Evolutionary conservation across 2,329 filamentous ascomycete genomes (phyloP), one percentile per base, ranked within the genome.

Genomic region (Trichoderma endophyticum): DNA sequence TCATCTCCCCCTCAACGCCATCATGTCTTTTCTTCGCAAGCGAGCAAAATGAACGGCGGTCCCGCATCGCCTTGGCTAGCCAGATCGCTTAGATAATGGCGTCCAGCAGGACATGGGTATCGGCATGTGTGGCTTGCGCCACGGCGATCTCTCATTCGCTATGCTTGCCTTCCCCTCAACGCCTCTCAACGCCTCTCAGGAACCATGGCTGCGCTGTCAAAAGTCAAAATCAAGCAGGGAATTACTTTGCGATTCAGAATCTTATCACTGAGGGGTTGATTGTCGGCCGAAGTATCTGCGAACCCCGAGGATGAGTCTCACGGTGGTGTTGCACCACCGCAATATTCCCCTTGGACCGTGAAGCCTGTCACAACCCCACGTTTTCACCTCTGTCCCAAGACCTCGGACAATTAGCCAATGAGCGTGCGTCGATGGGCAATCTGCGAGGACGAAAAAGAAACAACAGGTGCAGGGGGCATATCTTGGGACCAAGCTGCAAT

Each of bases 141-240:
- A 28, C 36, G 54, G 24, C 66, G 24, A 24, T 61, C 51, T 15
- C 56, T 61, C 66, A 70, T 70, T 62, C 66, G 66, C 57, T 18
- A n/a, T 21, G 57, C 4, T 54, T 9, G n/a, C 8, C 12, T 54
- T 54, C 66, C 66, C 66, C 43, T 51, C 66, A 36, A 62, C 57
- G 57, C 66, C 66, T 70, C 43, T 51, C 66, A 36, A 62, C 57
- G 57, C 66, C 66, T 70, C 66, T 48, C 56, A 62, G 66, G 66
- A 54, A 70, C 66, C 66, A 59, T 54, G 66, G 56, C n/a, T n/a
- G 56, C 66, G 39, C 56, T 62, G 66, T 51, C 66, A 62, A 70
- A 63, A 70, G 39, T 70, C 66, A 70, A 69, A 62, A 28, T 26
- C 3, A 7, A 8, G 28, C 9, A 21, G 14, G 57, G 57, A 60